phyloP scores from a whole-genome alignment of 768 basidiomycete species.

The Galerina sulciceps region DNA sequence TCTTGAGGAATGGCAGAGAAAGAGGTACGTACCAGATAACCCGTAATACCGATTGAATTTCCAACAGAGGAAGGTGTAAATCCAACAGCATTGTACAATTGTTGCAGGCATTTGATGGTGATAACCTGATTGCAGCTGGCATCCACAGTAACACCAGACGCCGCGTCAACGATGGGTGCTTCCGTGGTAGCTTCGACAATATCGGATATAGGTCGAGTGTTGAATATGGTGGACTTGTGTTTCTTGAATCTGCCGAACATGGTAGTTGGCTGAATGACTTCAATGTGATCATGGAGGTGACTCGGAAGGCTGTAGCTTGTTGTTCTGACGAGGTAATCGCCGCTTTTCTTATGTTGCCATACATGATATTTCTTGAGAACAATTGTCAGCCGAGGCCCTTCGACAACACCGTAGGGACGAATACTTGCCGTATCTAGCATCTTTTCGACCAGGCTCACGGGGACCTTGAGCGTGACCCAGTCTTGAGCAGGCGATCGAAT shows the following conservation, averaged over 20 bases:
- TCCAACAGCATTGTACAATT: slow-evolving; percentile 56
- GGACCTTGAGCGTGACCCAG: slow-evolving; percentile 67
- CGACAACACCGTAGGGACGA: neutral
- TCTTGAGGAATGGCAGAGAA: slow-evolving; percentile 54
- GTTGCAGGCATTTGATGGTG: slow-evolving; percentile 55
- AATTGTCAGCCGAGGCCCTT: neutral
- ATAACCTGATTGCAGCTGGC: slow-evolving; percentile 51
- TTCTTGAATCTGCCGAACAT: slow-evolving; percentile 60
- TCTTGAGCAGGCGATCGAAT: slow-evolving; percentile 63
- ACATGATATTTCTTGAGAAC: slow-evolving; percentile 53
- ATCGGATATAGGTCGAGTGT: slow-evolving; percentile 17
- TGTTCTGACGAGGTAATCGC: slow-evolving; percentile 61
- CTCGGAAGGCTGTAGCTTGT: slow-evolving; percentile 67
- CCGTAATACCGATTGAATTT: slow-evolving; percentile 58
- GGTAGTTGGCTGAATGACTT: slow-evolving; percentile 73
- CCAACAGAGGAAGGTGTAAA: slow-evolving; percentile 43
- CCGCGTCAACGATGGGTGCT: slow-evolving; percentile 19
- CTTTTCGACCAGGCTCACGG: slow-evolving; percentile 60
- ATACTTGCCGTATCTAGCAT: slow-evolving; percentile 62
- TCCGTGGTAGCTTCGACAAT: slow-evolving; percentile 23
- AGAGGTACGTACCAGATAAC: slow-evolving; percentile 40
- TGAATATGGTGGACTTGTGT: slow-evolving; percentile 46
- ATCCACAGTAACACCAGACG: slow-evolving; percentile 45
- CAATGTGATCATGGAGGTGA: slow-evolving; percentile 59
- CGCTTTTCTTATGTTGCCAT: slow-evolving; percentile 51